Evolutionary conservation across 768 basidiomycete genomes (phyloP).

Genomic region (Neoboletus magnificus): DNA sequence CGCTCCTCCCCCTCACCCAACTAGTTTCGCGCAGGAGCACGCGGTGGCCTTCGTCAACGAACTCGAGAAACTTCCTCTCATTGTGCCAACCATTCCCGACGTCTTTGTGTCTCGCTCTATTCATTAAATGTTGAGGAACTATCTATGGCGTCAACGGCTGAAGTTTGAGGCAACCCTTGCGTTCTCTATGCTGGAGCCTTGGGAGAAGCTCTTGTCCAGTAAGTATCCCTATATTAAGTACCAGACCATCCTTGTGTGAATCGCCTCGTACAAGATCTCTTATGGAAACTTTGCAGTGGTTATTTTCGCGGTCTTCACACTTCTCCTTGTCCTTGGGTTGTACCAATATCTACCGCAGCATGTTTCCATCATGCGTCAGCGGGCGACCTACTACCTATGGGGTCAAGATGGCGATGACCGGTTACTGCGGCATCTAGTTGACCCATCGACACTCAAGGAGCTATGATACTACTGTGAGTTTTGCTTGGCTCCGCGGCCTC

Average conservation of each 20-base stretch:
- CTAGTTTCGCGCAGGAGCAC: background rate
- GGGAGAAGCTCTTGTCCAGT: slow-evolving; percentile 66
- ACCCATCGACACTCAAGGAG: slow-evolving; percentile 28
- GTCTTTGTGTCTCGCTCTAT: slow-evolving; percentile 1
- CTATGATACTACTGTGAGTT: slow-evolving; percentile 23
- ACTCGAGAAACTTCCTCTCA: background rate
- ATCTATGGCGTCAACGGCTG: slow-evolving; percentile 30
- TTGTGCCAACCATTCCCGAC: background rate
- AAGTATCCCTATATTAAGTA: slow-evolving; percentile 25
- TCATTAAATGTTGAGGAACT: slow-evolving; percentile 29
- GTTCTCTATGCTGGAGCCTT: slow-evolving; percentile 61
- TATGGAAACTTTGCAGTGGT: slow-evolving; percentile 34
- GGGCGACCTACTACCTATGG: slow-evolving; percentile 62
- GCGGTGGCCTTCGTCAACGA: background rate
- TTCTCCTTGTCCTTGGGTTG: slow-evolving; percentile 49
- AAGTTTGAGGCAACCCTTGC: slow-evolving; percentile 55
- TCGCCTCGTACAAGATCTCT: slow-evolving; percentile 2
- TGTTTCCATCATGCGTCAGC: slow-evolving; percentile 48
- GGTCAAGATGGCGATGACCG: slow-evolving; percentile 47
- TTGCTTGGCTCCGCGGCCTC: background rate
- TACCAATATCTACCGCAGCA: slow-evolving; percentile 61
- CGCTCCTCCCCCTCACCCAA: background rate
- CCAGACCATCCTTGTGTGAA: background rate
- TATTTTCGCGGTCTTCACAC: slow-evolving; percentile 38
- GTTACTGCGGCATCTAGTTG: slow-evolving; percentile 29